These are phyloP conservation scores for Fomitopsis pinicola DNA, from an alignment of 1,284 basidiomycete species.

Conservation along the genomic window DNA sequence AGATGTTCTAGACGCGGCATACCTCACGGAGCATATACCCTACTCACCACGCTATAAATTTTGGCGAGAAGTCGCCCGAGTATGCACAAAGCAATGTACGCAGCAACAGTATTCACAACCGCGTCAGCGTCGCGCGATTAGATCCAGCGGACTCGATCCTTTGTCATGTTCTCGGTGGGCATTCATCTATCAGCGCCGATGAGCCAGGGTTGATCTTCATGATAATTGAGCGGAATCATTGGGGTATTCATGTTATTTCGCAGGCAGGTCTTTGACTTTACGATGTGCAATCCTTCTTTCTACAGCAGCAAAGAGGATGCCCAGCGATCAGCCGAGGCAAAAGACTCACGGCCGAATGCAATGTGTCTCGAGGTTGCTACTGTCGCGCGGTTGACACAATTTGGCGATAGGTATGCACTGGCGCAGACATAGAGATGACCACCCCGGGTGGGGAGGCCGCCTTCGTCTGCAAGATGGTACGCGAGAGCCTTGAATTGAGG, in stretches of 20 bases:
- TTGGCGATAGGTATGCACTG: conserved; percentile 69
- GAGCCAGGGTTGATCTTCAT: too few relatives aligned
- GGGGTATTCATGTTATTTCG: neutral
- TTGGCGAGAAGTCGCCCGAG: conserved; percentile 57
- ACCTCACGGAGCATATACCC: conserved; percentile 2
- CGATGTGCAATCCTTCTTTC: conserved; percentile 97
- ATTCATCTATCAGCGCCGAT: too few relatives aligned
- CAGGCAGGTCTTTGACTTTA: conserved; percentile 52
- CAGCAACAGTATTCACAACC: conserved; percentile 46
- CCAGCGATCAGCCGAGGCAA: conserved; percentile 49
- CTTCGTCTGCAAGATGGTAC: conserved; percentile 85
- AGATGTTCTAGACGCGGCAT: conserved; percentile 40
- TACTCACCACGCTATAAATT: conserved; percentile 41
- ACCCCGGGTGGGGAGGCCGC: conserved; percentile 79
- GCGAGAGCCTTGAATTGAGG: conserved; percentile 28
- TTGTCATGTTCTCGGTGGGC: neutral
- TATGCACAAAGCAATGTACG: conserved; percentile 54
- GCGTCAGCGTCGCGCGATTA: conserved; percentile 45
- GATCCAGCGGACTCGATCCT: conserved; percentile 37
- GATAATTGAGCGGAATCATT: neutral
- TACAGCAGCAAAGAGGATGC: conserved; percentile 76
- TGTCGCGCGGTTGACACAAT: neutral
- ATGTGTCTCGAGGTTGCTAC: conserved; percentile 37
- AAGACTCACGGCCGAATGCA: conserved; percentile 59
- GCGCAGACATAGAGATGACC: conserved; percentile 82